Evolutionary conservation across 2,329 filamentous ascomycete species (phyloP).

Genomic region (Elsinoe batatas): DNA sequence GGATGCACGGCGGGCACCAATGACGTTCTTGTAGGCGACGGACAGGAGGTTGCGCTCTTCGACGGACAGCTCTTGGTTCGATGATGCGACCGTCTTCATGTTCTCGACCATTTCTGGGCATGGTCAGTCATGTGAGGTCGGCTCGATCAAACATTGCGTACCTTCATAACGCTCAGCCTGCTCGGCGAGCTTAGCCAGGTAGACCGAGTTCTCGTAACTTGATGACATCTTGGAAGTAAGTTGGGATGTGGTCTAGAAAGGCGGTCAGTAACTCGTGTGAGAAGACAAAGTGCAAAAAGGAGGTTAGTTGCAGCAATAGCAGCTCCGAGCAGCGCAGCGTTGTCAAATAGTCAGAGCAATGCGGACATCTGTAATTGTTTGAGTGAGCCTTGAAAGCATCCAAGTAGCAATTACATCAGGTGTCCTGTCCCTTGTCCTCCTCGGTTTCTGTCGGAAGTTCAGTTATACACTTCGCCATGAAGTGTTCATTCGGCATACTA

Average conservation of each 20-base stretch:
- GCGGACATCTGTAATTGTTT: background rate
- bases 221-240: slow-evolving; percentile 13
- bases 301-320: slow-evolving; percentile 8
- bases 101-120: slow-evolving; percentile 93
- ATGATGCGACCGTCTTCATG: slow-evolving; percentile 96
- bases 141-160: slow-evolving; percentile 34
- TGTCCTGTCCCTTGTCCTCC: background rate
- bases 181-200: slow-evolving; percentile 99
- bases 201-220: slow-evolving; percentile 97
- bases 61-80: slow-evolving; percentile 56
- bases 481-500: background rate
- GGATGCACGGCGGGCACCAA: slow-evolving; percentile 89
- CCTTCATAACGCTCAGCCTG: slow-evolving; percentile 99
- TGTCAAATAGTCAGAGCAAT: background rate
- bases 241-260: background rate
- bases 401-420: background rate
- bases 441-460: background rate
- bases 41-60: slow-evolving; percentile 97
- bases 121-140: slow-evolving; percentile 1
- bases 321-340: background rate
- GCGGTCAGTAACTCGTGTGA: slow-evolving; percentile 16
- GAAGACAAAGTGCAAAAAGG: slow-evolving; percentile 2
- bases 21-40: slow-evolving; percentile 98
- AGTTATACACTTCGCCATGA: background rate
- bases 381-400: background rate